phyloP scores from a whole-genome alignment of 148 eudicot genomes.

The Rhododendron griersonianum region DNA sequence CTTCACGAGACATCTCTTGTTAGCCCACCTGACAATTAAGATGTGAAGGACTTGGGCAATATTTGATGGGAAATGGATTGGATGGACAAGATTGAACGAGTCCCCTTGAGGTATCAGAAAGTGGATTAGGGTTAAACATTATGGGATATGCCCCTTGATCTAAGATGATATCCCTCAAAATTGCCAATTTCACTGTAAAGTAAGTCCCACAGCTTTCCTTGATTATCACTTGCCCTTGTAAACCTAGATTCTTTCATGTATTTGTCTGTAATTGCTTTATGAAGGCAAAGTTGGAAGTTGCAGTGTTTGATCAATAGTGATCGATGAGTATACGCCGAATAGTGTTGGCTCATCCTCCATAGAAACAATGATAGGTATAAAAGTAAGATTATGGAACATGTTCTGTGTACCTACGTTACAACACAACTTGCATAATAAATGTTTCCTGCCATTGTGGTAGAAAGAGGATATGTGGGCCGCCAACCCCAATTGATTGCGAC shows the following conservation, averaged over 20 bases:
- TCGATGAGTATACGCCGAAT: neutral
- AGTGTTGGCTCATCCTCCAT: neutral
- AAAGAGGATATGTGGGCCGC: neutral
- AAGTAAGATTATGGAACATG: neutral
- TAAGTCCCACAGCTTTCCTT: neutral
- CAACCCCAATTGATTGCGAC: neutral
- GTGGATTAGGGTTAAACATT: neutral
- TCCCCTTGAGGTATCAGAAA: neutral
- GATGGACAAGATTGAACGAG: neutral
- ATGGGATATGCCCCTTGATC: neutral
- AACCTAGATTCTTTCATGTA: neutral
- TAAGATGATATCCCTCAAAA: neutral
- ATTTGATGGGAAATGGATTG: neutral
- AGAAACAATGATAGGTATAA: neutral
- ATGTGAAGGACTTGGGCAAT: neutral
- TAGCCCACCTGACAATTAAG: neutral
- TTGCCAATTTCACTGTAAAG: neutral
- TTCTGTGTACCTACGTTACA: neutral
- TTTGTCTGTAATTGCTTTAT: neutral
- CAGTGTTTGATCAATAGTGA: neutral
- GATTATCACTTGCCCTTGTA: neutral
- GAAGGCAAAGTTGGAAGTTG: constrained; percentile 1
- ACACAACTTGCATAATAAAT: neutral
- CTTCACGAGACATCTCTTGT: neutral
- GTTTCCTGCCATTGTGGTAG: neutral